Evolutionary conservation across 2,329 filamentous ascomycete genomes (phyloP), one percentile per base, ranked within the genome.

Genomic region (Colletotrichum chlorophyti): DNA sequence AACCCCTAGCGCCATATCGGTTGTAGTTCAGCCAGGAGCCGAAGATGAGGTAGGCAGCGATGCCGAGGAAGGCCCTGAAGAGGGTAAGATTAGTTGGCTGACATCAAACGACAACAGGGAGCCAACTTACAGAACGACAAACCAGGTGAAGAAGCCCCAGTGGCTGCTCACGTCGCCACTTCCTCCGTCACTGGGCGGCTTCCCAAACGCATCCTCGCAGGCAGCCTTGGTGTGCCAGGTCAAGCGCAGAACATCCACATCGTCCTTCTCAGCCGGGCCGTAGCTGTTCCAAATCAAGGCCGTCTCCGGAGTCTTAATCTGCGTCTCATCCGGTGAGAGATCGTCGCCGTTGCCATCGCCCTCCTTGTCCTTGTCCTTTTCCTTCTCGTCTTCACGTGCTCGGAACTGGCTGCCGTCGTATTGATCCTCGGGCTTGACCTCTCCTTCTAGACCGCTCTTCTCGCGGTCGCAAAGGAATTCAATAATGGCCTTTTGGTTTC

Each of bases 1-100:
- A 98, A 55, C 95, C 95, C 40, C 94, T 85, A 49, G 94, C 93
- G 43, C 94, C 94, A 74, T 97, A 97, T 62, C 93, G 91, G 79
- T 93, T 97, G 83, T 98, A 98, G 80, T 98, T 98, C 72, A 98
- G 87, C 95, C 95, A 99, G 17, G 93, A 96, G 64, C 94, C 93
- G 70, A 98, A 98, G 72, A 98, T 97, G 64, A 99, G 88, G 77
- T 98, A 99, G 21, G 93, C 79, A 2, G 95, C 92, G 35, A 87
- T 89, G 41, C 85, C 85, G 62, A 98, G 83, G 83, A 99, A 99
- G 59, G 89, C 77, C 65, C 93, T 97, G 64, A 17, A 12, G 5
- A 4, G 51, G 19, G 1, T 4, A 29, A 6, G 10, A 60, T 69
- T 63, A 65, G 70, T 67, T n/a, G 11, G 58, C 14, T 48, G 14